Percentiles rank a stretch among this genome's conserved stretches.
Evolutionary conservation across 2,329 filamentous ascomycete species (phyloP).

Genomic region (Triangularia verruculosa): DNA sequence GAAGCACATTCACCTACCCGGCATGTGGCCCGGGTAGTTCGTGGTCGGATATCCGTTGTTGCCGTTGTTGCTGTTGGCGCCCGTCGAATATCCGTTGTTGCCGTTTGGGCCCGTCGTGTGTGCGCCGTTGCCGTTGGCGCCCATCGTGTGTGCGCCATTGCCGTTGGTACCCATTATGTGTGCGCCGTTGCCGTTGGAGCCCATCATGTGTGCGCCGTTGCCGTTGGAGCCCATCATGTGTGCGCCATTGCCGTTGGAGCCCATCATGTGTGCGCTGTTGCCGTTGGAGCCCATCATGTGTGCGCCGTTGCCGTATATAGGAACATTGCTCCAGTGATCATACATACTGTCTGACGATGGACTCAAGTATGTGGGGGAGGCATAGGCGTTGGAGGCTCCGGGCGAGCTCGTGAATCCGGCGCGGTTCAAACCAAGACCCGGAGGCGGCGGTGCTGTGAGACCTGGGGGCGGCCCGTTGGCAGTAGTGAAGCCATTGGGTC

Average conservation of each 20-base stretch:
- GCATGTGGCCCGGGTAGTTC: not conserved
- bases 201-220: conserved; percentile 34
- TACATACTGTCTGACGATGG: conserved; percentile 20
- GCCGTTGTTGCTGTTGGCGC: conserved; percentile 7
- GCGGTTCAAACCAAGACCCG: conserved; percentile 55
- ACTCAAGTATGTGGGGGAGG: conserved; percentile 17
- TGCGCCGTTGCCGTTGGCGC: conserved; percentile 10
- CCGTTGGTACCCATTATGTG: not conserved
- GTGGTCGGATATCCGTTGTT: conserved; percentile 12
- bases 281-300: too few relatives aligned
- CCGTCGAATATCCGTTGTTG: conserved; percentile 13
- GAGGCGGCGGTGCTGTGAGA: conserved; percentile 66
- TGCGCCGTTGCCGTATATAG: conserved; percentile 23
- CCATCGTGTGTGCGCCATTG: too few relatives aligned
- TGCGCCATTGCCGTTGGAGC: conserved; percentile 17
- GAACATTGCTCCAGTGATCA: conserved; percentile 15
- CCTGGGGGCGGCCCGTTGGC: conserved; percentile 79
- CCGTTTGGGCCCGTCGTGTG: conserved; percentile 31
- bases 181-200: conserved; percentile 17
- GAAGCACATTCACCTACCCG: not conserved
- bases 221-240: not conserved
- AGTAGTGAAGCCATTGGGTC: conserved; percentile 62
- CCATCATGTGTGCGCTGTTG: conserved; percentile 30
- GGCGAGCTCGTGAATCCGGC: conserved; percentile 21
- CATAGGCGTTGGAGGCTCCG: conserved; percentile 18